Base-by-base conservation (phyloP, 805 yeast species). In the Maudiozyma pseudohumilis region DNA sequence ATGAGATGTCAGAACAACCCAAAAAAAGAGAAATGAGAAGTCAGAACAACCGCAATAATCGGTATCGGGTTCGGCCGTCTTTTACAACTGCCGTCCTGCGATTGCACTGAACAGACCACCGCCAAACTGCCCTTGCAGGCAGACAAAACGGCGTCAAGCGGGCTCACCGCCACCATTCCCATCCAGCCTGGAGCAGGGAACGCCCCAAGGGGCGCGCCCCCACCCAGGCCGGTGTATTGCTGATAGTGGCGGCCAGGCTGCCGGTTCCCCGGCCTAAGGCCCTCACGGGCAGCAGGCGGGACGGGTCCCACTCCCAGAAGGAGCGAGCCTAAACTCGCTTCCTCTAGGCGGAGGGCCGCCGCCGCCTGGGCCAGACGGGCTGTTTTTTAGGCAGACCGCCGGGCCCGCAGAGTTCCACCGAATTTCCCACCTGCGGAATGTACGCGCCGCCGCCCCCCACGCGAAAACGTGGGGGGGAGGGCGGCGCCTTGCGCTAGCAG, bases 41-140 rank as follows among this genome's bases (percentile, higher is more conserved):
- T 12, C 30, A 45, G 48, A 51, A 49, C 56, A 55, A 44, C 43
- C 41, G 42, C 45, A 52, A 48, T 57, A 55, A 57, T 57, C 62
- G 62, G 62, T 57, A 57, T 57, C 60, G 62, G 52, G 62, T 57
- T 55, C 55, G 40, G 37, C 35, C 43, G 29, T 23, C 20, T n/a
- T 8, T 23, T 23, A 8, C 25, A 26, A 23, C 35, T 34, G 23
- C 34, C 37, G 57, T 54, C 59, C 59, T 53, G 48, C 61, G 56
- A 57, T 57, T 57, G 62, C 62, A 57, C 62, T 57, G 59, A 57
- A 55, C 59, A 55, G 55, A 52, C 61, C 52, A 45, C 48, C 40
- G 56, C 53, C 59, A 55, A 54, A 52, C 61, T 51, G 45, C 48
- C 40, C 35, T 29, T 31, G 32, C 11, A 16, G 24, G 24, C 17